Evolutionary conservation across 176 grass and related monocot genomes (phyloP).

Genomic region (Thinopyrum elongatum): DNA sequence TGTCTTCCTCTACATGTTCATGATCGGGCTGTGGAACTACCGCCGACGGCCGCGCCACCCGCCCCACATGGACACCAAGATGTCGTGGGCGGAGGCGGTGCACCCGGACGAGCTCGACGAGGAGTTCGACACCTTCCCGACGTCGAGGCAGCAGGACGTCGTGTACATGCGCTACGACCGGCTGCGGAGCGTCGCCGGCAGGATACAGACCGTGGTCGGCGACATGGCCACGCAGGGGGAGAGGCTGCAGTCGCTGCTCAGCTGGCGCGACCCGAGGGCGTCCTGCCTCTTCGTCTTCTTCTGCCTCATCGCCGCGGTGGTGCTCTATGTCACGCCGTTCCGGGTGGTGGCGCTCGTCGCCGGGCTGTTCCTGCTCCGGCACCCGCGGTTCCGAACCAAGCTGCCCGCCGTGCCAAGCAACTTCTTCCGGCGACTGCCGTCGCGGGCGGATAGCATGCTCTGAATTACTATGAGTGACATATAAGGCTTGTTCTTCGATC

Average conservation of each 20-base stretch:
- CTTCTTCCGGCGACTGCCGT: constrained; percentile 87
- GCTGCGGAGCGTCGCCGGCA: constrained; percentile 70
- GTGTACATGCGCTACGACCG: constrained; percentile 86
- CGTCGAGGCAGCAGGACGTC: constrained; percentile 54
- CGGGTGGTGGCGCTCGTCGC: constrained; percentile 60
- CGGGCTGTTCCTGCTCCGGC: constrained; percentile 70
- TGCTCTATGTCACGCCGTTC: constrained; percentile 85
- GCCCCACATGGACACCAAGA: constrained; percentile 85
- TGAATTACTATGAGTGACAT: constrained; percentile 14
- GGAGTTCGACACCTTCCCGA: constrained; percentile 97
- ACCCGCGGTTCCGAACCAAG: constrained; percentile 80
- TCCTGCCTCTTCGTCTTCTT: constrained; percentile 67
- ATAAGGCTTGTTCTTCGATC: not conserved
- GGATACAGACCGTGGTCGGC: constrained; percentile 84
- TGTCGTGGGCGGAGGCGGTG: constrained; percentile 74
- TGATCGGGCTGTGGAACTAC: constrained; percentile 85
- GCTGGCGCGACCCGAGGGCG: constrained; percentile 84
- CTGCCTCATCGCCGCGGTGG: constrained; percentile 65
- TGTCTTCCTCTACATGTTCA: constrained; percentile 93
- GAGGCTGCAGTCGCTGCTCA: constrained; percentile 65
- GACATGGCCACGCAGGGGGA: constrained; percentile 96
- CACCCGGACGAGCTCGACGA: constrained; percentile 85
- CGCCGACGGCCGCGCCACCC: constrained; percentile 57
- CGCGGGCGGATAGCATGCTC: constrained; percentile 81
- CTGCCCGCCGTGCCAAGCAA: constrained; percentile 75